Percentiles rank a stretch among this genome's conserved stretches.
phyloP scores from a whole-genome alignment of 495 filamentous ascomycete species.

The Pyrenopolyporus hunteri region DNA sequence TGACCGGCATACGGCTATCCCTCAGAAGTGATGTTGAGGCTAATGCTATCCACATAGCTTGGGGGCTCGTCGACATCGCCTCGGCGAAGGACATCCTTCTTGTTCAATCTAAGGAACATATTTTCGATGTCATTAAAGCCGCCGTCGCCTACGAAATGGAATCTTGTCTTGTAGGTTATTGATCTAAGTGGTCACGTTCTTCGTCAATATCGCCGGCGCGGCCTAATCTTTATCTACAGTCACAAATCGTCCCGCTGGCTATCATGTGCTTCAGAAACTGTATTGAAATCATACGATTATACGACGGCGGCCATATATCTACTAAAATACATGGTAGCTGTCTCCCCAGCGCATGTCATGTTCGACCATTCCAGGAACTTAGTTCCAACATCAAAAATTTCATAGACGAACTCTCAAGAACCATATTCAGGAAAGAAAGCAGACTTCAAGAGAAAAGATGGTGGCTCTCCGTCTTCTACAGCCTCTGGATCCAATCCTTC shows the following conservation, averaged over 20 bases:
- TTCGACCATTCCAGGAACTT: conserved; percentile 20
- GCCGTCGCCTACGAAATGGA: conserved; percentile 35
- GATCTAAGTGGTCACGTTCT: neutral
- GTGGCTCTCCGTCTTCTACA: conserved; percentile 39
- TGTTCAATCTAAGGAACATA: conserved; percentile 22
- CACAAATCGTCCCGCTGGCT: conserved; percentile 19
- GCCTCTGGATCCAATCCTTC: conserved; percentile 38
- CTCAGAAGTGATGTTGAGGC: conserved; percentile 17
- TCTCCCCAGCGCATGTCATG: conserved; percentile 6
- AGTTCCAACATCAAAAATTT: conserved; percentile 28
- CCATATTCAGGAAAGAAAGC: conserved; percentile 37
- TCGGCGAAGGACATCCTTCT: conserved; percentile 17
- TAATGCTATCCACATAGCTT: conserved; percentile 27
- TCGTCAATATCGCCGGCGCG: neutral
- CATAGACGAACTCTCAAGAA: conserved; percentile 31
- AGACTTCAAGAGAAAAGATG: conserved; percentile 35
- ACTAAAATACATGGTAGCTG: conserved; percentile 22
- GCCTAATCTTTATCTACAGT: conserved; percentile 6
- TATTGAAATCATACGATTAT: conserved; percentile 29
- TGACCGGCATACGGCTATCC: conserved; percentile 10
- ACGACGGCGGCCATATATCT: conserved; percentile 19
- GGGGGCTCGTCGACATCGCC: conserved; percentile 26
- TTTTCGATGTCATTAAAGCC: conserved; percentile 34
- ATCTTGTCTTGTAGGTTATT: conserved; percentile 27
- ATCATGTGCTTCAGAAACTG: conserved; percentile 31